Evolutionary conservation across 306 rosid species (phyloP), one percentile per base, ranked within the genome.

Genomic region (Mucuna pruriens): DNA sequence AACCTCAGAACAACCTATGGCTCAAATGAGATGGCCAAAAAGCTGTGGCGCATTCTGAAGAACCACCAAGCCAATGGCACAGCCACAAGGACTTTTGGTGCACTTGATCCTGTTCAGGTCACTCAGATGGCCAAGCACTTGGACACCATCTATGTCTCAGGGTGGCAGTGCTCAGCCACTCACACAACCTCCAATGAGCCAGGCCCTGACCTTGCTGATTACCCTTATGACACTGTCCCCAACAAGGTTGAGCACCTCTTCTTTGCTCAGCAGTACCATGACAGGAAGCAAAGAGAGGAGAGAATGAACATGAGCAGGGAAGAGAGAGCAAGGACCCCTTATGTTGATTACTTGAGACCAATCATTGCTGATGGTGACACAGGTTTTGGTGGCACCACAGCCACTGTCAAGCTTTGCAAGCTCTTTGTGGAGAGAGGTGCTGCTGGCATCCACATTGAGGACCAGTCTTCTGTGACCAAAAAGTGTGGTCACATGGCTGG

Each of bases 401-500:
- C 99, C 0, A 95, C 98, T 16, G 92, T 93, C 8, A 95, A 95
- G 92, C 99, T 95, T 7, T 95, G 99, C 76, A 95, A 95, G 85
- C 97, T 95, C 26, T 95, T 95, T 13, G 99, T 91, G 52, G 99
- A 95, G 83, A 91, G 98, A 6, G 99, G 99, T 6, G 99, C 98
- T 0, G 98, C 99, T 2, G 99, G 99, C 0, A 91, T 95, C 42
- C 99, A 95, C 88, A 93, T 95, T 46, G 99, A 95, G 86, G 99
- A 95, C 82, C 99, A 95, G 77, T 89, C 94, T 44, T 92, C 99
- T 1, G 88, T 90, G 55, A 90, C 97, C 9, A 95, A 95, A 52
- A 95, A 95, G 86, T 95, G 99, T 65, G 98, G 99, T 26, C 99
- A 95, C 89, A 92, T 95, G 99, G 99, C 97, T 0, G 98, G 98